Percentiles rank a stretch among this genome's conserved stretches.
phyloP scores from a whole-genome alignment of 208 protist species.

The Spongospora subterranea region DNA sequence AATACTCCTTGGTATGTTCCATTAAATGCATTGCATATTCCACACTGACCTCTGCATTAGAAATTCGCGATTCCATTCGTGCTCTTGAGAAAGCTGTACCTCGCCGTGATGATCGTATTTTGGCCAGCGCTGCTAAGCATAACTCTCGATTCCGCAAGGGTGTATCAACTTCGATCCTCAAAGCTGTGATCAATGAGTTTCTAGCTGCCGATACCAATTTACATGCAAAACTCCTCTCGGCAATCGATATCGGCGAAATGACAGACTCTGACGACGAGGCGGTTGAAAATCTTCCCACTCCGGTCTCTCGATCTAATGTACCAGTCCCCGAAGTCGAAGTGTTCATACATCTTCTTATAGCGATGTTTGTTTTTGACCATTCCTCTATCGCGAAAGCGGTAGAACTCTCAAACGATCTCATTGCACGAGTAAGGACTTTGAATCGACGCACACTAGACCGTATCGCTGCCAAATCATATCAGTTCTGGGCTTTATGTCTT shows the following conservation, averaged over 20 bases:
- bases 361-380: conserved; percentile 60
- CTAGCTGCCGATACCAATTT: neutral
- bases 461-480: conserved; percentile 51
- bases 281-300: neutral
- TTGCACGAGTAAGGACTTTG: neutral
- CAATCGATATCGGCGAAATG: conserved; percentile 4
- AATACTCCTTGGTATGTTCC: too few species aligned
- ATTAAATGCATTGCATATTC: too few species aligned
- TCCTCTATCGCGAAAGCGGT: neutral
- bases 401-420: conserved; percentile 31
- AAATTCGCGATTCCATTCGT: neutral
- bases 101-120: conserved; percentile 14
- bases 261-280: conserved; percentile 17
- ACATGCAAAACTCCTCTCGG: neutral
- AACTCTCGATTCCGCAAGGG: conserved; percentile 13
- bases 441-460: conserved; percentile 59
- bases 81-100: conserved; percentile 7
- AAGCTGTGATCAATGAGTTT: conserved; percentile 35
- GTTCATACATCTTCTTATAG: conserved; percentile 47
- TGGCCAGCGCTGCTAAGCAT: conserved; percentile 2
- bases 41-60: too few species aligned
- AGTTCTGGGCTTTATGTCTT: conserved; percentile 34
- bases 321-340: conserved; percentile 56
- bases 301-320: neutral
- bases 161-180: neutral